A percentile compares a stretch with the other conserved stretches of the same genome.
Conservation (phyloP, 306 rosid genomes). For the Sicyos baderoa region DNA sequence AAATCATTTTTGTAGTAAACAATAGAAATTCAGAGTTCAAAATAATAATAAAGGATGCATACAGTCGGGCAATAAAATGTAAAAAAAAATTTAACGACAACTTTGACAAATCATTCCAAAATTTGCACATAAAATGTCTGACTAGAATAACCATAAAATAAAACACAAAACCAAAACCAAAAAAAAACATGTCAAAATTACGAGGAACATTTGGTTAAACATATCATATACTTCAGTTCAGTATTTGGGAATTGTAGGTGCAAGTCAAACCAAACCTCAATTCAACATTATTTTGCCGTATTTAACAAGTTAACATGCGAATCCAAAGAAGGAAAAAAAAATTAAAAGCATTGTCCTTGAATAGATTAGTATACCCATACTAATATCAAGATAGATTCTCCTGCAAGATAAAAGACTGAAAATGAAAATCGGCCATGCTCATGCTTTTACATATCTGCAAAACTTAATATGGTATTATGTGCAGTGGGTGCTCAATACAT, state of each 20-base stretch:
- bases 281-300: background rate
- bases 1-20: background rate
- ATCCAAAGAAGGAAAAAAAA: background rate
- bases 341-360: background rate
- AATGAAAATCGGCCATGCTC: background rate
- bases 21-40: background rate
- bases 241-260: background rate
- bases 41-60: background rate
- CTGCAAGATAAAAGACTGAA: slow-evolving; percentile 9
- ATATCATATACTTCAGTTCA: background rate
- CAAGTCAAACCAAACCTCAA: background rate
- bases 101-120: background rate
- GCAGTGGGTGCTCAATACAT: background rate
- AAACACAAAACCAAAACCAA: no score
- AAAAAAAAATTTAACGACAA: background rate
- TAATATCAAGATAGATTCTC: slow-evolving; percentile 3
- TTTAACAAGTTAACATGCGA: background rate
- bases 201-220: background rate
- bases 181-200: background rate
- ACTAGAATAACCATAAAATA: background rate
- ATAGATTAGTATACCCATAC: slow-evolving; percentile 11
- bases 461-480: background rate
- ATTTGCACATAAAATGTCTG: background rate
- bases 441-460: background rate
- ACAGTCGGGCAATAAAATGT: background rate